phyloP scores from a whole-genome alignment of 306 rosid genomes.

The Oemleria cerasiformis region DNA sequence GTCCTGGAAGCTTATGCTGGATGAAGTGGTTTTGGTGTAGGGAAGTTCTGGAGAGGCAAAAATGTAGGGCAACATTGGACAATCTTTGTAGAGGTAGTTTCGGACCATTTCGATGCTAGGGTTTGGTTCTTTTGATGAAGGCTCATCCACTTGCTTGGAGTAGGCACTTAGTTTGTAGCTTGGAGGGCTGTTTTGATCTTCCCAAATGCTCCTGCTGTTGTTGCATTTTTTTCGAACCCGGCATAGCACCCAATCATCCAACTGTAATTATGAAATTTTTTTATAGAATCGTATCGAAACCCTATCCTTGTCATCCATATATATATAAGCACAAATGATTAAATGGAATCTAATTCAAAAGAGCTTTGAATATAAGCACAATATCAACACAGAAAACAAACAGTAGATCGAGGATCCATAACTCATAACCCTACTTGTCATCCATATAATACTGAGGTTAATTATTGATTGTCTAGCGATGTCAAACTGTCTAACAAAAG shows the following conservation, averaged over 20 bases:
- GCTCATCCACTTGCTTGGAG: conserved; percentile 30
- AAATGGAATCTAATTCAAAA: neutral
- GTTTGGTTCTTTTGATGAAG: conserved; percentile 13
- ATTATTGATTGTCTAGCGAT: no score
- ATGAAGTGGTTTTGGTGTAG: conserved; percentile 31
- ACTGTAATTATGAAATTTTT: conserved; percentile 25
- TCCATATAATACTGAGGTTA: neutral
- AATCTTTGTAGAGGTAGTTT: conserved; percentile 40
- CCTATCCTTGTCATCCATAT: no score
- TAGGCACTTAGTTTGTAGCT: conserved; percentile 31
- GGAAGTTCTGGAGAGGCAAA: conserved; percentile 38
- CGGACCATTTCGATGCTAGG: conserved; percentile 39
- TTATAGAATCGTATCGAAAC: no score
- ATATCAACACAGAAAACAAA: neutral
- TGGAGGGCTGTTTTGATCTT: conserved; percentile 35
- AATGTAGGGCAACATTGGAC: conserved; percentile 61
- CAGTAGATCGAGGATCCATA: neutral
- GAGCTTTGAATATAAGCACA: neutral
- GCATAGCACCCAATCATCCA: conserved; percentile 81
- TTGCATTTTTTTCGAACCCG: conserved; percentile 44
- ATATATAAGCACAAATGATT: no score
- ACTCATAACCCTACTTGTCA: neutral
- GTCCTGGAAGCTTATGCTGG: conserved; percentile 25
- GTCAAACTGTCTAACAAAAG: neutral
- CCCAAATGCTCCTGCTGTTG: conserved; percentile 37